Evolutionary conservation across 2,329 filamentous ascomycete genomes (phyloP), one percentile per base, ranked within the genome.

Genomic region (Dactylonectria macrodidyma): DNA sequence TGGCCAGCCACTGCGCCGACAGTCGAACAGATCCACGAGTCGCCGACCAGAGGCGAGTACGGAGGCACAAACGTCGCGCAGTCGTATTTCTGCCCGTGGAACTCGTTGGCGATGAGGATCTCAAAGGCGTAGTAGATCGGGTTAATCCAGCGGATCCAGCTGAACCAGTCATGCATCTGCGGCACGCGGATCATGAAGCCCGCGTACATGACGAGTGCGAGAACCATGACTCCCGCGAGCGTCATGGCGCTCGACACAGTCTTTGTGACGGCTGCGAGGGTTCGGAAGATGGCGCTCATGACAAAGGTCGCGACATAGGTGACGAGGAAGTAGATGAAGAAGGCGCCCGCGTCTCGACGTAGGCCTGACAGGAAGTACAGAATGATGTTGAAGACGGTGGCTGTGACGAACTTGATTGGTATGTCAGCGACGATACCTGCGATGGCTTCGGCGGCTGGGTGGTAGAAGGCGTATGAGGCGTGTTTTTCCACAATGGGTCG

Each of bases 261-360:
- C 57, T 88, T 86, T 3, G 93, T 94, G 1, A 91, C 80, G 0
- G 92, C 89, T 0, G 89, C 92, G 72, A 95, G 89, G 0, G 90
- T 92, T 41, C 92, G 86, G 84, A 95, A 95, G 50, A 94, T 83
- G 82, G 91, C 92, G 12, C 48, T 44, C 63, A 66, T 66, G 73
- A 89, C 86, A 70, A 95, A 84, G 0, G 90, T 93, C 3, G 87
- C 84, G 19, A 89, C 79, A 77, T 92, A 92, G 2, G 88, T 89
- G 73, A 94, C 85, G 22, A 95, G 81, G 69, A 92, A 86, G 82
- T 91, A 95, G 71, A 93, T 85, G 82, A 95, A 95, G 84, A 95
- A 95, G 1, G 88, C 83, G 2, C 86, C 88, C 0, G 92, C 84
- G 62, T 88, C 86, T 44, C 91, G 85, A 3, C 83, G 78, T 2